Evolutionary conservation across 345 rosid genomes (phyloP).

Genomic region (Citrus unshiu): DNA sequence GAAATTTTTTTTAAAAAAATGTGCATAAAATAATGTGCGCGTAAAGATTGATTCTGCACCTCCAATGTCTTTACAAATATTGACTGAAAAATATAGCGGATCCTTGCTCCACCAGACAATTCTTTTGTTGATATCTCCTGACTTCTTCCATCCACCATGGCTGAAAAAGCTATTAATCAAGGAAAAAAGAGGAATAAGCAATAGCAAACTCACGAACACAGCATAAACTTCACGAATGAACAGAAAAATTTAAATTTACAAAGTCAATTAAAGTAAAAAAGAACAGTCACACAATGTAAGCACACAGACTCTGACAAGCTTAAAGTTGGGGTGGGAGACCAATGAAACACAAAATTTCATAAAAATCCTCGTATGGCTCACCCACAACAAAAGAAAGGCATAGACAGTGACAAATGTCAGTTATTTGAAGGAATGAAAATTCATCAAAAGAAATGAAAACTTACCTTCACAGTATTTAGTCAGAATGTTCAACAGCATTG

Average conservation of each 20-base stretch:
- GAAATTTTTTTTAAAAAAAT: no score
- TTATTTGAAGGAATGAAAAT: background rate
- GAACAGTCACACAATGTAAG: background rate
- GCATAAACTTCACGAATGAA: background rate
- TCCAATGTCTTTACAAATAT: slow-evolving; percentile 67
- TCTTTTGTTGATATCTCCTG: slow-evolving; percentile 57
- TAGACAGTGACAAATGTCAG: background rate
- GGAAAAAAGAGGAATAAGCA: background rate
- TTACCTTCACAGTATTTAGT: slow-evolving; percentile 36
- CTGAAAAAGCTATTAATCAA: slow-evolving; percentile 40
- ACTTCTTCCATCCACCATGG: slow-evolving; percentile 65
- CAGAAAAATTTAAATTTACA: background rate
- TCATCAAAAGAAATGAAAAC: background rate
- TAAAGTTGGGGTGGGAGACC: background rate
- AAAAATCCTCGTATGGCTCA: background rate
- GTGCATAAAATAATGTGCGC: background rate
- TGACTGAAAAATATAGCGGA: slow-evolving; percentile 60
- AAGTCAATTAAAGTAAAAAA: background rate
- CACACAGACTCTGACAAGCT: background rate
- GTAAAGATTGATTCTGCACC: slow-evolving; percentile 29
- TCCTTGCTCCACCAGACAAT: slow-evolving; percentile 72
- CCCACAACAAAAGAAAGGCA: background rate
- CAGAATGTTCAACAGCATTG: slow-evolving; percentile 31
- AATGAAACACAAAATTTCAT: background rate
- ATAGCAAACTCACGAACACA: background rate